Evolutionary conservation across 169 alveolate genomes (phyloP).

Genomic region (Plasmodium berghei): DNA sequence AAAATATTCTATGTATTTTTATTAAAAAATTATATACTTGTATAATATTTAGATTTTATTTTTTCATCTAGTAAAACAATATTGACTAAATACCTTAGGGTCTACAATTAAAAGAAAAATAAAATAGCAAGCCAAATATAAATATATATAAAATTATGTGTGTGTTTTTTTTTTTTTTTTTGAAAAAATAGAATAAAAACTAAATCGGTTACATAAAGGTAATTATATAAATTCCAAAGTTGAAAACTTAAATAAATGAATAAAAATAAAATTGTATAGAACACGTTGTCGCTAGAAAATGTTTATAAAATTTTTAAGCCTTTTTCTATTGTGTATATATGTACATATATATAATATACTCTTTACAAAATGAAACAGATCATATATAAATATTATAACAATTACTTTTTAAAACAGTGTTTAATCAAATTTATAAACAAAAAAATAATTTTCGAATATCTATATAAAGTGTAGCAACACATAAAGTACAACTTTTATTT

Average conservation of each 20-base stretch:
- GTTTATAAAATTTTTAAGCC: neutral
- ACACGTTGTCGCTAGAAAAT: neutral
- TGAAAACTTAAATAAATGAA: neutral
- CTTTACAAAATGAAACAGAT: neutral
- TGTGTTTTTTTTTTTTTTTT: neutral
- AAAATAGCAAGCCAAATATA: slow-evolving; percentile 3
- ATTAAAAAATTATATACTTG: slow-evolving; percentile 4
- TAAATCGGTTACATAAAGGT: neutral
- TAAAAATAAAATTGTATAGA: neutral
- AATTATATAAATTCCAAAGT: neutral
- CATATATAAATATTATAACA: neutral
- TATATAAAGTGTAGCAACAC: no score
- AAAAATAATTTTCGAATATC: no score
- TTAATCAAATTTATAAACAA: no score
- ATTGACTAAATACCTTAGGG: slow-evolving; percentile 45
- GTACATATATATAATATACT: neutral
- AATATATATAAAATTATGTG: neutral
- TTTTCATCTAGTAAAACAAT: neutral
- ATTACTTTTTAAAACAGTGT: neutral
- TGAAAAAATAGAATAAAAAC: neutral
- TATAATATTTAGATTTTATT: neutral
- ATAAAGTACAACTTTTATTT: no score
- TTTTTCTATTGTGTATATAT: neutral
- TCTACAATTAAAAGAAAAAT: slow-evolving; percentile 12
- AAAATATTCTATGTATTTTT: neutral